These are phyloP conservation scores for Phytophthora melonis DNA, from an alignment of 352 stramenopile species.

Conservation along the genomic window DNA sequence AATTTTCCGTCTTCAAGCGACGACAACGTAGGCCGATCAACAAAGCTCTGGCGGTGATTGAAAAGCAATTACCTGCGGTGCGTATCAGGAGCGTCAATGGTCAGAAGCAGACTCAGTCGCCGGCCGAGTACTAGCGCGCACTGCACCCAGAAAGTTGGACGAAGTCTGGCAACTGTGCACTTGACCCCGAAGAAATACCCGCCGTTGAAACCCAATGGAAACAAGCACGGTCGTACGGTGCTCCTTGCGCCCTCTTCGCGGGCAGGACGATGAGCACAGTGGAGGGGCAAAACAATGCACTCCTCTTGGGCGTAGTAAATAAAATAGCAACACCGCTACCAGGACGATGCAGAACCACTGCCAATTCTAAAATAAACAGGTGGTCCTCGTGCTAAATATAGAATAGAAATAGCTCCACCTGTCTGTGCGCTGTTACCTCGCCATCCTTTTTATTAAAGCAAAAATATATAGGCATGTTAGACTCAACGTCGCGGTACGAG, in stretches of 20 bases:
- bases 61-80: background rate
- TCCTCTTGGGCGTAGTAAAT: background rate
- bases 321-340: too few relatives aligned
- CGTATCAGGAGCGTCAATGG: background rate
- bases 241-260: background rate
- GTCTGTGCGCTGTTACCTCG: too few relatives aligned
- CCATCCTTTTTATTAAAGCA: background rate
- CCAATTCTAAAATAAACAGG: too few relatives aligned
- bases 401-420: too few relatives aligned
- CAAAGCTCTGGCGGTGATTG: background rate
- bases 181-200: background rate
- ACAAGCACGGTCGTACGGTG: background rate
- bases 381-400: too few relatives aligned
- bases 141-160: background rate
- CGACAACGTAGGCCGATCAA: conserved; percentile 5
- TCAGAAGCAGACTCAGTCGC: background rate
- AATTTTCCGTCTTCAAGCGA: conserved; percentile 6
- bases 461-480: background rate
- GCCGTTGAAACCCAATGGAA: background rate
- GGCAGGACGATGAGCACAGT: background rate
- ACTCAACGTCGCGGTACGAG: background rate
- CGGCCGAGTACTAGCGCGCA: background rate
- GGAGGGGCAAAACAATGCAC: background rate
- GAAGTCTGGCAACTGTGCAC: background rate
- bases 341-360: too few relatives aligned